Evolutionary conservation across 1,139 yeast genomes (phyloP).

Genomic region (Protomyces macrosporus): DNA sequence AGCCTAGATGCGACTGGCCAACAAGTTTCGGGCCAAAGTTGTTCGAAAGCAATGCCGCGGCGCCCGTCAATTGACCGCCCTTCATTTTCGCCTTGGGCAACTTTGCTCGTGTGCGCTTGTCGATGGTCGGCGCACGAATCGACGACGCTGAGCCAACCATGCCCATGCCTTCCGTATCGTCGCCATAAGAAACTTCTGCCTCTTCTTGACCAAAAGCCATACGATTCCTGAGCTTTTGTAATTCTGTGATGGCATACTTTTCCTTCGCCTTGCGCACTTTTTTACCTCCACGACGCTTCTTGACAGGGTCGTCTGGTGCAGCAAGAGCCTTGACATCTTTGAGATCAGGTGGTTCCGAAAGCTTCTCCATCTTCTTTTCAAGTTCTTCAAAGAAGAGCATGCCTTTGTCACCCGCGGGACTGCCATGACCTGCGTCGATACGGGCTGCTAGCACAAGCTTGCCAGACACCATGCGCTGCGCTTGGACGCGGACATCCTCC

Average conservation of each 20-base stretch:
- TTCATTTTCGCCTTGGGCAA: constrained; percentile 35
- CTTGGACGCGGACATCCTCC: constrained; percentile 57
- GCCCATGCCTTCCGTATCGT: constrained; percentile 74
- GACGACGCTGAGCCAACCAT: constrained; percentile 49
- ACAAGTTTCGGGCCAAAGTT: background rate
- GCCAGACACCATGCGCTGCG: constrained; percentile 72
- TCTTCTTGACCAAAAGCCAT: constrained; percentile 79
- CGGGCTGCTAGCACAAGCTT: constrained; percentile 80
- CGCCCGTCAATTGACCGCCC: constrained; percentile 23
- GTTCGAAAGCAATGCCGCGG: constrained; percentile 12
- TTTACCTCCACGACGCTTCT: constrained; percentile 83
- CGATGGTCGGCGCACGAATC: constrained; percentile 41
- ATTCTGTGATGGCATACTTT: constrained; percentile 71
- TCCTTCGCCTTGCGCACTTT: constrained; percentile 74
- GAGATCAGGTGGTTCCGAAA: constrained; percentile 72
- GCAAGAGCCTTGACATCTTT: constrained; percentile 72
- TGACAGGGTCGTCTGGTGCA: constrained; percentile 67
- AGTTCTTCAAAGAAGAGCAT: constrained; percentile 56
- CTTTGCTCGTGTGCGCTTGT: constrained; percentile 37
- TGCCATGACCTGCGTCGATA: constrained; percentile 52
- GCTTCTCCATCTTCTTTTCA: constrained; percentile 57
- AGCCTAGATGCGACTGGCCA: constrained; percentile 12
- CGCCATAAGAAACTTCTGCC: constrained; percentile 48
- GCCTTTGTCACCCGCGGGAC: constrained; percentile 56
- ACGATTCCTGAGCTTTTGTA: constrained; percentile 76